Percentiles rank a stretch among this genome's conserved stretches.
These are phyloP conservation scores for Pseudohalonectria lignicola DNA, from an alignment of 2,329 filamentous ascomycete species.

Conservation along the genomic window DNA sequence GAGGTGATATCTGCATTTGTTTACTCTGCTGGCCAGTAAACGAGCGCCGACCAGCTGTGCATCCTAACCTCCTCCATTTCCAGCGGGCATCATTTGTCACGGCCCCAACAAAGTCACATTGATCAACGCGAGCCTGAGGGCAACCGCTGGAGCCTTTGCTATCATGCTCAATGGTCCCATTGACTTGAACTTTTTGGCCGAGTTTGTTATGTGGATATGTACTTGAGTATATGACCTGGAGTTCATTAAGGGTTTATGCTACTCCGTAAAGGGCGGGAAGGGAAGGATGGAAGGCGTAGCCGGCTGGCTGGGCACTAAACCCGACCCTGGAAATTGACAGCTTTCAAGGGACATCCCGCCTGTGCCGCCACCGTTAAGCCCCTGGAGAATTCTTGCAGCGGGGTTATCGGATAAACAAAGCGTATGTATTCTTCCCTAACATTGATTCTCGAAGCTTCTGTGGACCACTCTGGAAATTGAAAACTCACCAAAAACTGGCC, in stretches of 20 bases:
- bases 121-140: no score
- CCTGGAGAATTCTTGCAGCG: conserved; percentile 6
- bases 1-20: conserved; percentile 4
- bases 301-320: no score
- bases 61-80: conserved; percentile 5
- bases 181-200: no score
- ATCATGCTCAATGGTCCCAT: no score
- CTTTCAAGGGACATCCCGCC: neutral
- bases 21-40: conserved; percentile 4
- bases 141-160: no score
- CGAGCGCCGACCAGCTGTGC: neutral
- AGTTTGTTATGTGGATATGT: no score
- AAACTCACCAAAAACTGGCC: neutral
- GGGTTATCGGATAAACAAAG: conserved; percentile 8
- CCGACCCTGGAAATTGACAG: no score
- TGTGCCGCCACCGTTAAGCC: conserved; percentile 4
- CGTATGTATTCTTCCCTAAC: neutral
- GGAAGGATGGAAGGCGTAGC: no score
- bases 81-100: neutral
- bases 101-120: neutral
- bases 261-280: no score
- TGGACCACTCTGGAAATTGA: conserved; percentile 13
- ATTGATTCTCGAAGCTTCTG: conserved; percentile 33
- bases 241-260: no score
- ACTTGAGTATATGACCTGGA: no score